phyloP scores from a whole-genome alignment of 352 stramenopile species.

The Globisporangium solare region DNA sequence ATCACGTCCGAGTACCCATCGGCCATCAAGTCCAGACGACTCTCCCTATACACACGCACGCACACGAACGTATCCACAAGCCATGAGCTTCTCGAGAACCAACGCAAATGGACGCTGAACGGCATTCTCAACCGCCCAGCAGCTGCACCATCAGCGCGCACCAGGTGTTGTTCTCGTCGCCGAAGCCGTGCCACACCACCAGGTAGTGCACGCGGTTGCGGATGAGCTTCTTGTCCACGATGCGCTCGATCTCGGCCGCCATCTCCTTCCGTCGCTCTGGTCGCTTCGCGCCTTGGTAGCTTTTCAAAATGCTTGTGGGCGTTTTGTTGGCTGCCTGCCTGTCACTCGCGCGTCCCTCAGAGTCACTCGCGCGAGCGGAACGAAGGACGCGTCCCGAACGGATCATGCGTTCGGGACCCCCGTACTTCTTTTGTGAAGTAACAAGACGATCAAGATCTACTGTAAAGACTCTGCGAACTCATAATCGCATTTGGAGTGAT shows the following conservation, averaged over 20 bases:
- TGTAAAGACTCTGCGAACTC: no score
- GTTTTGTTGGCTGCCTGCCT: no score
- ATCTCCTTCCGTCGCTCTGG: conserved; percentile 20
- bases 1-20: conserved; percentile 74
- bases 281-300: no score
- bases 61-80: not conserved
- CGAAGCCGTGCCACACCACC: conserved; percentile 73
- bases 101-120: not conserved
- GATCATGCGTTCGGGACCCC: no score
- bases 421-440: no score
- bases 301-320: no score
- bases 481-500: no score
- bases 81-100: not conserved
- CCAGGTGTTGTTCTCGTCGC: conserved; percentile 84
- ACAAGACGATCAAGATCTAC: no score
- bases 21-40: conserved; percentile 70
- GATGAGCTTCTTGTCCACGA: conserved; percentile 78
- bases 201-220: conserved; percentile 82
- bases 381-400: no score
- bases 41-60: conserved; percentile 46
- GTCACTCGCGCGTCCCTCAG: no score
- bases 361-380: no score
- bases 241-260: conserved; percentile 69
- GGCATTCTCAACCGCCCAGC: no score
- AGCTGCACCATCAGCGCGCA: conserved; percentile 11